Base-by-base conservation (phyloP, 2,329 filamentous ascomycete genomes). In the Erysiphe pulchra region DNA sequence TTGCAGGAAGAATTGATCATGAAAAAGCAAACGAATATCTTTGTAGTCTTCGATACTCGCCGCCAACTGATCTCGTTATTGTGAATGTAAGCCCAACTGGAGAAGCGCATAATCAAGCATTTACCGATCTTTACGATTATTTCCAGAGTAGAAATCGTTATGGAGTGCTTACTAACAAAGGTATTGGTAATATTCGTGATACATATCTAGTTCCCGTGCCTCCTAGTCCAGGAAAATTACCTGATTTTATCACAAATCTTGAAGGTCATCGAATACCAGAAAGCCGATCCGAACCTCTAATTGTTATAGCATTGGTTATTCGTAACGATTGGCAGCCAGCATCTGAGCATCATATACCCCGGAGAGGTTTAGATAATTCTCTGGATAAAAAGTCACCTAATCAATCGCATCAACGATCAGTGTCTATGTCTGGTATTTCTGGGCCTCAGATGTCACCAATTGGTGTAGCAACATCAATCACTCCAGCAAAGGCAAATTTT, bases 141-240 rank as follows among this genome's bases (percentile, higher is more conserved):
- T 95, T 98, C 57, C 67, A 75, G 38, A 70, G 69, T 44, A 82
- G 87, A 56, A 73, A 80, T 51, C 72, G 85, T 32, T 98, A 92
- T 59, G 87, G 85, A 17, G 87, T 95, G 1, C 70, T 94, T 7
- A 77, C 77, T 13, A 81, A 87, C 56, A 80, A 81, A 59, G 71
- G 72, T 1, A 63, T 76, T 30, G 71, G 75, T 17, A 78, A 84
- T 49, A 80, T 94, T 43, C 78, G 85, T 48, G 87, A 95, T 57
- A 82, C 86, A 1, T 95, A 95, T 59, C 71, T 95, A 31, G 78
- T 94, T 10, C 87, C 90, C 0, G 73, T 95, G 4, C 73, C 84
- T 31, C 70, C 76, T 5, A 84, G 82, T 24, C 68, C 73, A 24
- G 68, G 66, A 32, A 72, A 71, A 44, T 71, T 87, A 39, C 87